Conservation (phyloP, 2,329 filamentous ascomycete genomes). For the Pestalotiopsis sp. region DNA sequence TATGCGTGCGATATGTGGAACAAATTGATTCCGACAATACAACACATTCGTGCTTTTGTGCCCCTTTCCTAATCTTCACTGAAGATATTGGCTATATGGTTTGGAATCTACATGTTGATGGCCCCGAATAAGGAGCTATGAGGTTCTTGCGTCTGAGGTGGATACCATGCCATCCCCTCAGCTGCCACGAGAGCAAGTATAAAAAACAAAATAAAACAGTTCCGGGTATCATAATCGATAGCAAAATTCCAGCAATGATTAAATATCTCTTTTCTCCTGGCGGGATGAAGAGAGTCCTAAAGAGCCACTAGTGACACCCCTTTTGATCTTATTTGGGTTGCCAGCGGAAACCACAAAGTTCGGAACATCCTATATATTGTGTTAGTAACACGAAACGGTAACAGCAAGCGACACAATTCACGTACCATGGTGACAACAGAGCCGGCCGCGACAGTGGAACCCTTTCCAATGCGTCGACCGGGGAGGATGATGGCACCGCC, state of each 20-base stretch:
- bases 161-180: background rate
- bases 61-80: background rate
- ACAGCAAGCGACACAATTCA: constrained; percentile 5
- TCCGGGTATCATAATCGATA: constrained; percentile 23
- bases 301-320: constrained; percentile 33
- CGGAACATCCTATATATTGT: constrained; percentile 56
- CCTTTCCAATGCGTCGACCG: constrained; percentile 79
- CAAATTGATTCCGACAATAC: background rate
- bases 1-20: background rate
- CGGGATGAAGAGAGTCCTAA: constrained; percentile 13
- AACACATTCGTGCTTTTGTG: background rate
- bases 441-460: constrained; percentile 79
- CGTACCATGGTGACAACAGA: constrained; percentile 69
- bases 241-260: background rate
- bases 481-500: constrained; percentile 78
- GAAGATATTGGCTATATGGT: background rate
- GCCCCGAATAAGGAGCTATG: background rate
- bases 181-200: background rate
- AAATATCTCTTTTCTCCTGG: background rate
- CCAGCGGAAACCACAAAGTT: constrained; percentile 71
- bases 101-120: background rate
- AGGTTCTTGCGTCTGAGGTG: background rate
- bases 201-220: background rate
- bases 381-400: background rate
- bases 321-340: constrained; percentile 66